These are phyloP conservation scores for Potentilla sterilis DNA, from an alignment of 306 rosid genomes.

Conservation along the genomic window DNA sequence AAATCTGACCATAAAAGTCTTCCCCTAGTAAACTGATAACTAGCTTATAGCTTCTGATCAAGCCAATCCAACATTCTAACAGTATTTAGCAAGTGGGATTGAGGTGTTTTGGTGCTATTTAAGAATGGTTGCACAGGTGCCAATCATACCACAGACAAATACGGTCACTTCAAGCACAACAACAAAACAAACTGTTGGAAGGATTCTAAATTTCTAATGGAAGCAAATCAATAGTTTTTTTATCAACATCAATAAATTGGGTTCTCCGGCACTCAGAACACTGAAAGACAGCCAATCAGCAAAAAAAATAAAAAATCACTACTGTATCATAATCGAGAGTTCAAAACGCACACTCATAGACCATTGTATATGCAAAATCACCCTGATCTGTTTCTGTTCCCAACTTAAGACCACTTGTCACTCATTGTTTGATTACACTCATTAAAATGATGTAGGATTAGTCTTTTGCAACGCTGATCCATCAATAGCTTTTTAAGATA, in stretches of 20 bases:
- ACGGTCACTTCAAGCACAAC: background rate
- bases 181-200: background rate
- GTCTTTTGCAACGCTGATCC: background rate
- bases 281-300: background rate
- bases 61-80: background rate
- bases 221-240: background rate
- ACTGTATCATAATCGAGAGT: background rate
- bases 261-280: background rate
- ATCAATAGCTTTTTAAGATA: background rate
- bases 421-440: background rate
- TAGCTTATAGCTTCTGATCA: background rate
- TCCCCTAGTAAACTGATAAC: background rate
- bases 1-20: background rate
- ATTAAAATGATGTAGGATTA: background rate
- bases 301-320: background rate
- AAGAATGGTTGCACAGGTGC: background rate
- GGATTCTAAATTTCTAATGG: background rate
- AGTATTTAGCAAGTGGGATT: background rate
- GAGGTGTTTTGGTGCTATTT: background rate
- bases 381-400: background rate
- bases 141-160: background rate
- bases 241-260: background rate
- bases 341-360: background rate
- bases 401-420: background rate
- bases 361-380: background rate